Percentiles rank a stretch among this genome's conserved stretches.
These are phyloP conservation scores for Eudorina sp. DNA, from an alignment of 139 green algal species.

Conservation along the genomic window DNA sequence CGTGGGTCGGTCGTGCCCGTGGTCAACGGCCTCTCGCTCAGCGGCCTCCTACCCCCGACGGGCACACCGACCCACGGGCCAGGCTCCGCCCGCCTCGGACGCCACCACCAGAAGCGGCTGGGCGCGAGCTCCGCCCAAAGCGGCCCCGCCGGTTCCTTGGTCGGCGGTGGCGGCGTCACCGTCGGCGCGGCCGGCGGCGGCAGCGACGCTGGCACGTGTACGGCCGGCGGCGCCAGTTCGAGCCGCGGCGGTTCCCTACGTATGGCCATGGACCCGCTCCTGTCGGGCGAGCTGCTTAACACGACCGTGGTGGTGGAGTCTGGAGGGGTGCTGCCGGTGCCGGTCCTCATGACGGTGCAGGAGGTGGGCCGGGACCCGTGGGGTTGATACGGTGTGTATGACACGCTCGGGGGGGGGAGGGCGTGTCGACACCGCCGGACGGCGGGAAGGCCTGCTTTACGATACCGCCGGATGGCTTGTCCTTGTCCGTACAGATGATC, in stretches of 20 bases:
- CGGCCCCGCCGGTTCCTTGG: too few relatives aligned
- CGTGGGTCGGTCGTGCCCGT: background rate
- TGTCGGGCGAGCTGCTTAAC: background rate
- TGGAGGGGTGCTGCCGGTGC: background rate
- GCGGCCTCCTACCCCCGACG: background rate
- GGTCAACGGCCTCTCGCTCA: background rate
- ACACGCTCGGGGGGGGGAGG: too few relatives aligned
- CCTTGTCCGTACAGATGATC: too few relatives aligned
- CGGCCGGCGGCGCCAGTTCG: background rate
- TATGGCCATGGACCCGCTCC: background rate
- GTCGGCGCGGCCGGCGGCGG: too few relatives aligned
- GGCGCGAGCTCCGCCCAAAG: too few relatives aligned
- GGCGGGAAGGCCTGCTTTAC: too few relatives aligned
- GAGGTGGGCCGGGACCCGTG: background rate
- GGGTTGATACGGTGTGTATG: background rate
- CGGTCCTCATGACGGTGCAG: background rate
- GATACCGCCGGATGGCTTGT: too few relatives aligned
- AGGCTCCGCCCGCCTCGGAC: too few relatives aligned
- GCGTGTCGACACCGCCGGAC: too few relatives aligned
- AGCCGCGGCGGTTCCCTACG: background rate
- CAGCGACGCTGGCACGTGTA: too few relatives aligned
- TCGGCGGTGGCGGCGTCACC: background rate
- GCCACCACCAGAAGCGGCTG: too few relatives aligned
- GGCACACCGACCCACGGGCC: too few relatives aligned
- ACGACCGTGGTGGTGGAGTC: background rate